Base-by-base conservation (phyloP, 2,329 filamentous ascomycete genomes). In the Rutstroemia sydowiana region DNA sequence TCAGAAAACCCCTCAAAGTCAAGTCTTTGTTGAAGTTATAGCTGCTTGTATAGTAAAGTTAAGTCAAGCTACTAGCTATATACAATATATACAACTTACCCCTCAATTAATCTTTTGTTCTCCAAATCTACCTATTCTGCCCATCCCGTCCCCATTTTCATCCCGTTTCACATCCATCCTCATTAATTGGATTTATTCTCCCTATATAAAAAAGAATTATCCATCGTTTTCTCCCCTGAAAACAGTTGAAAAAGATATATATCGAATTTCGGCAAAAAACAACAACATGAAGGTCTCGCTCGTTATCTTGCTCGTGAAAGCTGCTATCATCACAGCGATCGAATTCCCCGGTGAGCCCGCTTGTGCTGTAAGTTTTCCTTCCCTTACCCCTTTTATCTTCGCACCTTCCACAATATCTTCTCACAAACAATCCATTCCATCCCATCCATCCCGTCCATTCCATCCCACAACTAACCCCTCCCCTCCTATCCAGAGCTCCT, bases 281-380 rank as follows among this genome's bases (percentile, higher is more conserved):
- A 42, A 45, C 65, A 72, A 59, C 18, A 74, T 74, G 72, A 74
- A 73, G 71, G 57, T 63, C 58, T 47, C 65, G 37, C 55, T 69
- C 52, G 53, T 69, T 42, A 30, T 45, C 30, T 47, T 69, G 48
- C 55, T 69, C 46, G 66, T 65, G 52, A 58, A 61, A 36, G 65
- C 63, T 45, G 64, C 69, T 62, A 55, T 72, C 34, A 70, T 65
- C 39, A 65, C 66, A 45, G 71, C 70, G 30, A 70, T 73, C 61
- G 57, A 69, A 58, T 63, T 72, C 45, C 37, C 55, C 23, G 67
- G 63, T 34, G 57, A 69, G 51, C 68, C 71, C 43, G 16, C 59
- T 5, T 74, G 72, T 57, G 70, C 71, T 59, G 72, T 75, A 69
- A 56, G 71, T 66, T 32, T 34, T 11, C 45, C 31, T 21, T n/a